Conservation (phyloP, 2,329 filamentous ascomycete species). For the Verticillium dahliae region DNA sequence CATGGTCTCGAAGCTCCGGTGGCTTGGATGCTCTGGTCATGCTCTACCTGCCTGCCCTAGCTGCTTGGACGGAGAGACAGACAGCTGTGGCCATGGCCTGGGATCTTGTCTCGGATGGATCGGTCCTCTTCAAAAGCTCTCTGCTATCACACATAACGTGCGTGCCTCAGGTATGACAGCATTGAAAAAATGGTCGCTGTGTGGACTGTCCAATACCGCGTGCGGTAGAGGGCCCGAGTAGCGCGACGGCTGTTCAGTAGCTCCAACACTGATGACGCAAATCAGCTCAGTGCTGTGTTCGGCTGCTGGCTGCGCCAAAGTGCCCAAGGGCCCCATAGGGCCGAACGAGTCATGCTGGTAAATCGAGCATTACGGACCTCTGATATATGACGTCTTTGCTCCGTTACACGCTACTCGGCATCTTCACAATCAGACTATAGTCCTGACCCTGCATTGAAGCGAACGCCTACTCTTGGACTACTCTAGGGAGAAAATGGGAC, state of each 20-base stretch:
- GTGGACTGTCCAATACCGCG: background rate
- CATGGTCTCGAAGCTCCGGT: background rate
- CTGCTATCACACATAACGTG: too few species aligned
- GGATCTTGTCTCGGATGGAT: background rate
- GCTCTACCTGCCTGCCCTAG: too few species aligned
- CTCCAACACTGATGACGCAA: background rate
- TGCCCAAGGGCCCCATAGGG: background rate
- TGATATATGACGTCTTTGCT: background rate
- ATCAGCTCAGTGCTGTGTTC: background rate
- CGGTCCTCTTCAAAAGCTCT: background rate
- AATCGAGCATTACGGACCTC: background rate
- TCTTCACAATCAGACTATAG: too few species aligned
- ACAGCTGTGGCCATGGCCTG: background rate
- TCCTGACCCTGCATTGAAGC: too few species aligned
- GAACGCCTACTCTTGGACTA: too few species aligned
- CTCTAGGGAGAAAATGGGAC: too few species aligned
- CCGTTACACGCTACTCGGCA: background rate
- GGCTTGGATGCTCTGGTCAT: background rate
- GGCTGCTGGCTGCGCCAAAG: background rate
- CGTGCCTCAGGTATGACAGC: background rate
- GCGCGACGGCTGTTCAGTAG: background rate
- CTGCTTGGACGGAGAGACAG: background rate
- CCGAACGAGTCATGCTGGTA: background rate
- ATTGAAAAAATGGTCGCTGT: background rate
- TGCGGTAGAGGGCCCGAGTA: background rate